Evolutionary conservation across 805 yeast genomes (phyloP), one percentile per base, ranked within the genome.

Genomic region (Starmerella bombicola): DNA sequence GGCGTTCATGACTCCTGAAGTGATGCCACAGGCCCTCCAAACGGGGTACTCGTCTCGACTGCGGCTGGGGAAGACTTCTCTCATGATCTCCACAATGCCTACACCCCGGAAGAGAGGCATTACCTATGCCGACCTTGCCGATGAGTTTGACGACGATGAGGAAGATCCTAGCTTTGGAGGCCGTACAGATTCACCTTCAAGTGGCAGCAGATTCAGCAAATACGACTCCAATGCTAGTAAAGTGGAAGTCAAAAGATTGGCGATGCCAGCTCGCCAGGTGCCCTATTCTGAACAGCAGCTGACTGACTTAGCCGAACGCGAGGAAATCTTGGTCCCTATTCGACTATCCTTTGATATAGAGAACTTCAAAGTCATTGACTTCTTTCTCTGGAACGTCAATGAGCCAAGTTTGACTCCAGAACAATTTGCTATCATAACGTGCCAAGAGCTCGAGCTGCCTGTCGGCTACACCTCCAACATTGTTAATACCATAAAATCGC

Each of bases 391-490:
- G 91, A 80, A 80, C 53, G 48, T 75, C 24, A 69, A 74, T 52
- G 86, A 80, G 50, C 58, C 69, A 4, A 64, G 76, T 19, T 61
- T 80, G 19, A 73, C 83, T 2, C 93, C 93, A 1, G 81, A 76
- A 45, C 73, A 76, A 42, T 70, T 76, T 62, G 88, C 95, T 0
- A 65, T 72, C 12, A 71, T 83, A 21, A 71, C 86, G 53, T 78
- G 93, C 53, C 72, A 74, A 41, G 98, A 91, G 51, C 66, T 91
- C 48, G 95, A 85, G 45, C 70, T 91, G 29, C 82, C 93, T 3
- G 69, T 64, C 21, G 65, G 70, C 16, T 66, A 62, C 38, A 66
- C 71, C 7, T 68, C 76, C 40, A 83, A 79, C 50, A 76, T 91
- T 28, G 69, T 79, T 0, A 71, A 70, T 17, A 73, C 86, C 10